Evolutionary conservation across 805 yeast genomes (phyloP).

Genomic region (Jamesozyma lodderae): DNA sequence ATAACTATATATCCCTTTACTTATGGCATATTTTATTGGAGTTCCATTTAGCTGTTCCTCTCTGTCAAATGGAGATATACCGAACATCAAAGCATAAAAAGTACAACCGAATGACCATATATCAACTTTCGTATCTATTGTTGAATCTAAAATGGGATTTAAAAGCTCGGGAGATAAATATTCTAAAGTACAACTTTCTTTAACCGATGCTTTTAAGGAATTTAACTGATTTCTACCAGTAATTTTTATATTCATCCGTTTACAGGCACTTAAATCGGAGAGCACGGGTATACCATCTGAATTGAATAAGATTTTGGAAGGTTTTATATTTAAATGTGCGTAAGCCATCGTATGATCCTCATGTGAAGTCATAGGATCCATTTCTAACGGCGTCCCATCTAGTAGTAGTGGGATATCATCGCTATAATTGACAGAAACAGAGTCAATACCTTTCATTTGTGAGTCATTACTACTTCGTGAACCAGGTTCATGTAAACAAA

Average conservation of each 20-base stretch:
- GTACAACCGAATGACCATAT: conserved; percentile 91
- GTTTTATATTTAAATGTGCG: conserved; percentile 83
- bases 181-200: conserved; percentile 77
- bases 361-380: background rate
- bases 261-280: conserved; percentile 76
- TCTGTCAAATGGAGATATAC: conserved; percentile 79
- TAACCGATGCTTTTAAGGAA: conserved; percentile 59
- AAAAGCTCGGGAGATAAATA: conserved; percentile 87
- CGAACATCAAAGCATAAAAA: conserved; percentile 67
- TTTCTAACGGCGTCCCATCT: conserved; percentile 9
- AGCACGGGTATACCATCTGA: conserved; percentile 69
- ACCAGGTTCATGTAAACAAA: conserved; percentile 51
- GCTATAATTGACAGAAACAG: conserved; percentile 15
- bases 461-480: conserved; percentile 11
- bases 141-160: conserved; percentile 60
- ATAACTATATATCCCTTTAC: conserved; percentile 49
- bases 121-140: conserved; percentile 56
- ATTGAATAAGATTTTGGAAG: conserved; percentile 78
- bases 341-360: conserved; percentile 26
- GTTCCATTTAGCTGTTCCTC: conserved; percentile 78
- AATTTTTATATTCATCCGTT: conserved; percentile 48
- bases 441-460: conserved; percentile 6
- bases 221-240: conserved; percentile 61
- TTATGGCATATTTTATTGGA: conserved; percentile 64
- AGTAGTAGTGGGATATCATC: conserved; percentile 25